A percentile compares a stretch with the other conserved stretches of the same genome.
Evolutionary conservation across 2,329 filamentous ascomycete species (phyloP).

Genomic region (Periconia digitata): DNA sequence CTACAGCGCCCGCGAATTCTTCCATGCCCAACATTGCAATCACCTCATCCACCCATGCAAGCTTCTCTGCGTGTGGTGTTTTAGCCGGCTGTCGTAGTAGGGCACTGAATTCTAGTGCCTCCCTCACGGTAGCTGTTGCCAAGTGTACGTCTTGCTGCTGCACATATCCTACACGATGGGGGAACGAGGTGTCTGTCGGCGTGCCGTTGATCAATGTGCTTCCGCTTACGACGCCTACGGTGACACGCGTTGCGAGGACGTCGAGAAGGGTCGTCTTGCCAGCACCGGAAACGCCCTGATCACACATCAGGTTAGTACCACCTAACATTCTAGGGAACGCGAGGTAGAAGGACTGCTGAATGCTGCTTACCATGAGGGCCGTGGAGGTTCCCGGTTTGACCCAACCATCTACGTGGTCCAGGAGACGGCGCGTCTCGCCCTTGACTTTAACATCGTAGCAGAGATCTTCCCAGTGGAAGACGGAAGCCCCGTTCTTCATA

Average conservation of each 20-base stretch:
- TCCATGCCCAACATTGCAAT: slow-evolving; percentile 91
- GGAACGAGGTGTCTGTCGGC: slow-evolving; percentile 77
- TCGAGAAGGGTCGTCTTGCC: slow-evolving; percentile 91
- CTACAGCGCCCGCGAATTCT: slow-evolving; percentile 84
- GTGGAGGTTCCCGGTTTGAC: slow-evolving; percentile 86
- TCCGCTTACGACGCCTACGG: slow-evolving; percentile 84
- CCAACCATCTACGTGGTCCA: slow-evolving; percentile 88
- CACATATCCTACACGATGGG: slow-evolving; percentile 87
- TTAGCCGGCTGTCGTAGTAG: slow-evolving; percentile 79
- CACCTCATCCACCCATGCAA: slow-evolving; percentile 85
- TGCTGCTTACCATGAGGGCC: slow-evolving; percentile 63
- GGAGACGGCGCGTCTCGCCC: slow-evolving; percentile 44
- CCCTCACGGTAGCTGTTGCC: slow-evolving; percentile 79
- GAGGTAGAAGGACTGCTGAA: slow-evolving; percentile 9
- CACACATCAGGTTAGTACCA: slow-evolving; percentile 51
- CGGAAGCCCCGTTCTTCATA: background rate
- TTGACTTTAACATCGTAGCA: slow-evolving; percentile 1
- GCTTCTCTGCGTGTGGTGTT: slow-evolving; percentile 73
- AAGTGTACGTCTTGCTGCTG: slow-evolving; percentile 92
- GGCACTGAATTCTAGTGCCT: slow-evolving; percentile 84
- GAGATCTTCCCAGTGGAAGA: slow-evolving; percentile 3
- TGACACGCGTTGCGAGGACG: slow-evolving; percentile 80
- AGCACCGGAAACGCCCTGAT: slow-evolving; percentile 79
- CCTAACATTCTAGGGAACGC: slow-evolving; percentile 46
- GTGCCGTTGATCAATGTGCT: slow-evolving; percentile 79